phyloP scores from a whole-genome alignment of 306 rosid genomes.

The Hippophae rhamnoides region DNA sequence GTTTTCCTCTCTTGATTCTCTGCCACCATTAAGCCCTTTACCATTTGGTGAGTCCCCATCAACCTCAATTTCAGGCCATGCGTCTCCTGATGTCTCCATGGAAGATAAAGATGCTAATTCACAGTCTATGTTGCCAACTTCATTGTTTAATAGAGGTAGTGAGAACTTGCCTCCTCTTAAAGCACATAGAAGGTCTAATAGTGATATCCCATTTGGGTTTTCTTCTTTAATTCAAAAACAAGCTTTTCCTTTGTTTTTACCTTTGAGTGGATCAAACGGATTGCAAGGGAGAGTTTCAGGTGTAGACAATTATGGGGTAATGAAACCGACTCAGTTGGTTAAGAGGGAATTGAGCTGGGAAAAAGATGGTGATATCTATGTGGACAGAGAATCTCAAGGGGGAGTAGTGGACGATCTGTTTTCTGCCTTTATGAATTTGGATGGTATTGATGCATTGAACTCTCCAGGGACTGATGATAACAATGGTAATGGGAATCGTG shows the following conservation, averaged over 20 bases:
- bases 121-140: constrained; percentile 55
- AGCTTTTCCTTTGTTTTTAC: constrained; percentile 55
- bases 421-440: too few relatives aligned
- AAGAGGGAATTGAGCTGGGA: too few relatives aligned
- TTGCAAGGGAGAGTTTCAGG: constrained; percentile 33
- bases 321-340: constrained; percentile 29
- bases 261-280: constrained; percentile 35
- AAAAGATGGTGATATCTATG: too few relatives aligned
- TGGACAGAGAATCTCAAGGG: too few relatives aligned
- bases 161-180: constrained; percentile 68
- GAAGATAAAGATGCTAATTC: constrained; percentile 69
- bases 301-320: constrained; percentile 23
- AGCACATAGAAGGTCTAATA: constrained; percentile 77
- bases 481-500: constrained; percentile 58
- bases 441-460: constrained; percentile 22
- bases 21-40: constrained; percentile 77
- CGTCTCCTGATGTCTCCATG: constrained; percentile 64
- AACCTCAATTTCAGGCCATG: constrained; percentile 44
- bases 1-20: constrained; percentile 66
- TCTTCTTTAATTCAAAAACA: constrained; percentile 45
- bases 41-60: constrained; percentile 66
- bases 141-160: constrained; percentile 42
- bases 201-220: constrained; percentile 89
- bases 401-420: too few relatives aligned
- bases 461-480: constrained; percentile 66